Evolutionary conservation across 1,284 basidiomycete species (phyloP), one percentile per base, ranked within the genome.

Genomic region (Xerocomus amazonicus): DNA sequence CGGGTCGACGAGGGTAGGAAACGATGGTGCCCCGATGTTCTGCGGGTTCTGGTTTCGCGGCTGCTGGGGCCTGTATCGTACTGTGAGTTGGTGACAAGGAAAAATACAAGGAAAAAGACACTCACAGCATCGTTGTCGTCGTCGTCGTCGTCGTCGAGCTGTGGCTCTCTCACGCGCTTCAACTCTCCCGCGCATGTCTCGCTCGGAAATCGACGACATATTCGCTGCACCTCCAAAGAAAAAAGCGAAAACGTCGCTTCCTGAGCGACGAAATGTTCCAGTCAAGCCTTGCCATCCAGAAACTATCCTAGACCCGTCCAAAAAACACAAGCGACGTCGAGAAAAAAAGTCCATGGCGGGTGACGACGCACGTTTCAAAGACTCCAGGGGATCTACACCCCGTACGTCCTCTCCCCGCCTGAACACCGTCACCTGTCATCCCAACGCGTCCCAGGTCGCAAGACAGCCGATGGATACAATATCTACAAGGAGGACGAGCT

Each of bases 401-500:
- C 79, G 91, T 92, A 64, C 61, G 88, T 80, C 32, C 40, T 50
- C 48, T 35, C 40, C 45, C 43, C 48, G 43, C 26, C 31, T 10
- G 19, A 23, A 2, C 19, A 23, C 19, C 14, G 23, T 34, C 37
- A 7, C 14, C 50, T 27, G 39, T 49, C 39, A 40, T 50, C 45
- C 35, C 53, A 59, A 47, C 50, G 12, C 17, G 47, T 40, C 43
- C 45, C 62, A 92, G 92, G 90, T 52, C 80, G 81, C 34, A 86
- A 77, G 68, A 95, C 92, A 0, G 88, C 88, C 53, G 92, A 95
- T 66, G 92, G 92, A 0, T 94, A 80, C 73, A 67, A 73, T 31
- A 82, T 95, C 33, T 95, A 86, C 70, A 93, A 92, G 65, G 92
- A 92, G 67, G 87, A 86, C 57, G 92, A 94, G 59, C 78, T 95